Evolutionary conservation across 2,329 filamentous ascomycete genomes (phyloP).

Genomic region (Talaromyces pinophilus): DNA sequence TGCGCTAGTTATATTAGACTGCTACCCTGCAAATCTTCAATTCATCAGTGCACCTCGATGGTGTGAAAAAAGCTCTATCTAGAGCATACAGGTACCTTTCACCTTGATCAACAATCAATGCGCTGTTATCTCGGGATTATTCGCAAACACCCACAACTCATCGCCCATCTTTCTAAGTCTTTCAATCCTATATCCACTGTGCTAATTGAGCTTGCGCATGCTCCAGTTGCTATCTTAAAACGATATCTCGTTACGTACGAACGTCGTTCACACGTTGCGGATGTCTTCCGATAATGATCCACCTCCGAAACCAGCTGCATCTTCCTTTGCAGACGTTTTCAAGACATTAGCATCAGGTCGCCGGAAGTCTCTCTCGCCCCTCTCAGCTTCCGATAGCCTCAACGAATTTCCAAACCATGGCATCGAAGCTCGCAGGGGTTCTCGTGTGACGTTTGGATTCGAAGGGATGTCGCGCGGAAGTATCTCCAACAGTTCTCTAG

Average conservation of each 20-base stretch:
- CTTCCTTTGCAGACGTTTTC: conserved; percentile 47
- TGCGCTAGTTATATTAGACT: conserved; percentile 20
- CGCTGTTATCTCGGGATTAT: neutral
- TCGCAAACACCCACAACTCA: neutral
- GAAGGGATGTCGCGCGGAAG: conserved; percentile 48
- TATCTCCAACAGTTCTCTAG: conserved; percentile 40
- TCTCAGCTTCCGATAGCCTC: conserved; percentile 35
- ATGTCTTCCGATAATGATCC: conserved; percentile 49
- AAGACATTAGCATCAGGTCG: conserved; percentile 44
- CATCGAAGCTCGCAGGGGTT: conserved; percentile 39
- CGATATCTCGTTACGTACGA: conserved; percentile 17
- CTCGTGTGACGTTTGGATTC: conserved; percentile 37
- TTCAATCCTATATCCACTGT: neutral
- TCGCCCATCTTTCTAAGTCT: neutral
- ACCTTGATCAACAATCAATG: neutral
- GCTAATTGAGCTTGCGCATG: conserved; percentile 12
- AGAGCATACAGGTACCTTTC: conserved; percentile 5
- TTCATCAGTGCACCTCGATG: conserved; percentile 11
- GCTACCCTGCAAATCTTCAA: conserved; percentile 20
- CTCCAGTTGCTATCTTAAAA: conserved; percentile 2
- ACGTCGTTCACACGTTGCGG: conserved; percentile 30
- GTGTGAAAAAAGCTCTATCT: conserved; percentile 14
- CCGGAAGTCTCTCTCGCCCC: conserved; percentile 42
- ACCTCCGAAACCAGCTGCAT: conserved; percentile 38
- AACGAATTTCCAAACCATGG: conserved; percentile 33